A percentile compares a stretch with the other conserved stretches of the same genome.
Conservation (phyloP, 495 filamentous ascomycete species). For the Penicillium waksmanii region DNA sequence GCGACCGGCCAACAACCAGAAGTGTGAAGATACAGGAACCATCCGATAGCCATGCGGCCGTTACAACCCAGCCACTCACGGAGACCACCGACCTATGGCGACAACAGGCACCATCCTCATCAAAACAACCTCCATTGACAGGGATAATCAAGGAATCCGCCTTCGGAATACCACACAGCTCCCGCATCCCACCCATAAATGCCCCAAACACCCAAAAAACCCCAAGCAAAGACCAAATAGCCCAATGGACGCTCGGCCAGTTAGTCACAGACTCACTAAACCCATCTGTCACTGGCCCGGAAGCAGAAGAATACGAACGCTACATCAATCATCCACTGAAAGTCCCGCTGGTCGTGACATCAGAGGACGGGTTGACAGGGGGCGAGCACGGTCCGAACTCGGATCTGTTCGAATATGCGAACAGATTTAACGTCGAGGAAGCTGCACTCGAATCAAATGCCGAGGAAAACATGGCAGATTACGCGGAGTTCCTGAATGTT, state of each 20-base stretch:
- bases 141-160: slow-evolving; percentile 53
- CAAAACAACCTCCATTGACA: slow-evolving; percentile 32
- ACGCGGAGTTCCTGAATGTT: slow-evolving; percentile 73
- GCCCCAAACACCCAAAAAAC: slow-evolving; percentile 25
- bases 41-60: slow-evolving; percentile 9
- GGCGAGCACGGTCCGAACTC: slow-evolving; percentile 51
- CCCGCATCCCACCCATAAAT: slow-evolving; percentile 30
- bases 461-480: slow-evolving; percentile 75
- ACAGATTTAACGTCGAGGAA: slow-evolving; percentile 50
- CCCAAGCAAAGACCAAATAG: slow-evolving; percentile 65
- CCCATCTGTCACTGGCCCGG: slow-evolving; percentile 71
- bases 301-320: slow-evolving; percentile 84
- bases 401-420: slow-evolving; percentile 77
- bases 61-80: slow-evolving; percentile 6
- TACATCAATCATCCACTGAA: slow-evolving; percentile 91
- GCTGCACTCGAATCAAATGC: slow-evolving; percentile 38
- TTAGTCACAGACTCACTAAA: slow-evolving; percentile 79
- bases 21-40: slow-evolving; percentile 53
- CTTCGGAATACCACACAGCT: slow-evolving; percentile 24
- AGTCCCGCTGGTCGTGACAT: slow-evolving; percentile 83
- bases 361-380: slow-evolving; percentile 59
- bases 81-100: slow-evolving; percentile 28
- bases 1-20: slow-evolving; percentile 45
- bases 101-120: slow-evolving; percentile 37
- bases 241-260: slow-evolving; percentile 86